These are phyloP conservation scores for Sanghuangporus baumii DNA, from an alignment of 1,284 basidiomycete species.

Conservation along the genomic window DNA sequence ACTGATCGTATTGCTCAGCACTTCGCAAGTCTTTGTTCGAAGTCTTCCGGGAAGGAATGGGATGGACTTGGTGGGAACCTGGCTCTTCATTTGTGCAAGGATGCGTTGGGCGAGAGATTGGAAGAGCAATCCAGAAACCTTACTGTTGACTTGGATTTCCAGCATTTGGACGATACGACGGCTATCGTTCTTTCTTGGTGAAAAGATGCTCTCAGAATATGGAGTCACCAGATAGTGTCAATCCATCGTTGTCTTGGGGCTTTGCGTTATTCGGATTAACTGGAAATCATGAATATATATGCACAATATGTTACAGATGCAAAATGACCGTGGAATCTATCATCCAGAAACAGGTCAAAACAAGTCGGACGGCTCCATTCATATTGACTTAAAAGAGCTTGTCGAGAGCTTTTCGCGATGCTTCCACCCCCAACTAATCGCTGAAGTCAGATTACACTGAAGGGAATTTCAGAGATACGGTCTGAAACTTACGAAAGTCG, in stretches of 20 bases:
- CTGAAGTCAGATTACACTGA: conserved; percentile 4
- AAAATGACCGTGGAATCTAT: background rate
- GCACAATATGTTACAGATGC: background rate
- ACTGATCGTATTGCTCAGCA: conserved; percentile 42
- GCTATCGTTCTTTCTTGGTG: conserved; percentile 36
- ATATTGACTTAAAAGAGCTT: conserved; percentile 41
- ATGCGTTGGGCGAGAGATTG: conserved; percentile 47
- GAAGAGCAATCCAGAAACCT: conserved; percentile 47
- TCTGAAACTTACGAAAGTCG: conserved; percentile 76
- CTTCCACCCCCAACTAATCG: conserved; percentile 73
- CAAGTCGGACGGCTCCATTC: background rate
- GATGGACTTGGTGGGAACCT: conserved; percentile 27
- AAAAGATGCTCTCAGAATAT: background rate
- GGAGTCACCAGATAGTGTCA: background rate
- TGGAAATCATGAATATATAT: background rate
- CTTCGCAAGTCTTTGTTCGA: conserved; percentile 23
- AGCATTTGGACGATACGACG: conserved; percentile 68
- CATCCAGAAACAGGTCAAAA: background rate
- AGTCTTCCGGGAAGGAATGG: conserved; percentile 1
- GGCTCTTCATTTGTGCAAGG: conserved; percentile 47
- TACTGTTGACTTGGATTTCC: conserved; percentile 54
- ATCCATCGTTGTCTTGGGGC: background rate
- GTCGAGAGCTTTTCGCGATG: conserved; percentile 70
- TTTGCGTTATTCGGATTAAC: background rate
- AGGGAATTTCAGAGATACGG: background rate